Conservation (phyloP, 495 filamentous ascomycete species). For the Penicillium salamii region DNA sequence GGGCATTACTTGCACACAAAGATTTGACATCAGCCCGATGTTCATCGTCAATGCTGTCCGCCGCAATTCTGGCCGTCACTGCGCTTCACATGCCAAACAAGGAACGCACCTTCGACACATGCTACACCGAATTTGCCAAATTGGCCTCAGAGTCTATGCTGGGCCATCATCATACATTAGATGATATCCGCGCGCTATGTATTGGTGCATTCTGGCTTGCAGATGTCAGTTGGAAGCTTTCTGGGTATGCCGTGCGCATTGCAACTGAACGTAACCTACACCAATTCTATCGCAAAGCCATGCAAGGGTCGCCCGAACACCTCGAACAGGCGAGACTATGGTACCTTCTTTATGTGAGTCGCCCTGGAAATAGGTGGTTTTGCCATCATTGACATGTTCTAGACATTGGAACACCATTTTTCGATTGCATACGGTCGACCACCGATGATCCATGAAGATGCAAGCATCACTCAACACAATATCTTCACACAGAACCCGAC, state of each 20-base stretch:
- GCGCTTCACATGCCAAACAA: conserved; percentile 50
- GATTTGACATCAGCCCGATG: conserved; percentile 43
- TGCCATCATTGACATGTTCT: conserved; percentile 14
- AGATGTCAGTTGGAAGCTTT: conserved; percentile 56
- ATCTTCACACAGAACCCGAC: conserved; percentile 43
- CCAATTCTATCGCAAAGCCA: conserved; percentile 49
- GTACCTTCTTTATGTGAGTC: conserved; percentile 53
- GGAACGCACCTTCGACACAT: conserved; percentile 46
- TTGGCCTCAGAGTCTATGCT: conserved; percentile 53
- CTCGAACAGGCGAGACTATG: conserved; percentile 46
- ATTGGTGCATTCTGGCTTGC: conserved; percentile 56
- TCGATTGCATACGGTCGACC: conserved; percentile 54
- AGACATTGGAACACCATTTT: conserved; percentile 55
- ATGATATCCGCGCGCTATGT: conserved; percentile 52
- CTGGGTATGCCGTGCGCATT: conserved; percentile 55
- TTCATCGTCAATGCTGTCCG: conserved; percentile 49
- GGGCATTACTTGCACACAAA: conserved; percentile 44
- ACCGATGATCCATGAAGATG: conserved; percentile 54
- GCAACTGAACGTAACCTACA: conserved; percentile 52
- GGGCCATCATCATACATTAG: conserved; percentile 46
- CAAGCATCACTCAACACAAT: conserved; percentile 50
- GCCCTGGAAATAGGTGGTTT: neutral
- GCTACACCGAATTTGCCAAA: conserved; percentile 51
- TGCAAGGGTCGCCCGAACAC: conserved; percentile 44
- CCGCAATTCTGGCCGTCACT: conserved; percentile 51